These are phyloP conservation scores for Pleurostoma richardsiae DNA, from an alignment of 2,329 filamentous ascomycete species.

Conservation along the genomic window DNA sequence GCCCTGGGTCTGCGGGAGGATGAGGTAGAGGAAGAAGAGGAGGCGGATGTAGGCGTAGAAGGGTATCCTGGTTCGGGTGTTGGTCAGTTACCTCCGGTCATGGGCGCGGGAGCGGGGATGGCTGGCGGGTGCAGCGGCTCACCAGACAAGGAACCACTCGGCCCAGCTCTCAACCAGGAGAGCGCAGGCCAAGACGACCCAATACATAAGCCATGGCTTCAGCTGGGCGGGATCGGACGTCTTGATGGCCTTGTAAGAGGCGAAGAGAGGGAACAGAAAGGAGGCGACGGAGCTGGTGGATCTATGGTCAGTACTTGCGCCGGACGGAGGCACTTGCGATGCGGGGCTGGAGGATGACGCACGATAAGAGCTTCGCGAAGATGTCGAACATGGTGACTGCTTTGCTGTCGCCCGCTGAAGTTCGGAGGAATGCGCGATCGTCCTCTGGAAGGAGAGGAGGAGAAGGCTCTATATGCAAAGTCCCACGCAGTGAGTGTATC, in stretches of 20 bases:
- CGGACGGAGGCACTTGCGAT: constrained; percentile 1
- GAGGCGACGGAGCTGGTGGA: constrained; percentile 69
- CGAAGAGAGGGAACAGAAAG: constrained; percentile 91
- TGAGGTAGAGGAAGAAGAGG: constrained; percentile 84
- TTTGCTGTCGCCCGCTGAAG: no score
- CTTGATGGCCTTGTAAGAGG: constrained; percentile 96
- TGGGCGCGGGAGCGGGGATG: neutral
- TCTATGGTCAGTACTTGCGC: constrained; percentile 7
- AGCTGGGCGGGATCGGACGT: constrained; percentile 84
- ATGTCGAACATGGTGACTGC: constrained; percentile 64
- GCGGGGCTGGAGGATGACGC: constrained; percentile 32
- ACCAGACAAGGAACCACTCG: constrained; percentile 81
- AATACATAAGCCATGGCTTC: constrained; percentile 99
- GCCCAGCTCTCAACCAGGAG: constrained; percentile 83
- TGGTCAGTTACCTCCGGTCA: no score
- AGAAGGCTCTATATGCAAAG: no score
- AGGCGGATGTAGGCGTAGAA: constrained; percentile 93
- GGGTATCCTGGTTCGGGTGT: constrained; percentile 57
- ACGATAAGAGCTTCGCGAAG: constrained; percentile 74
- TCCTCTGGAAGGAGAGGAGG: no score
- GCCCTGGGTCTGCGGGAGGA: constrained; percentile 95
- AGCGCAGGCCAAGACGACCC: constrained; percentile 82
- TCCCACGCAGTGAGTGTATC: no score
- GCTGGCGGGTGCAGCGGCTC: constrained; percentile 12
- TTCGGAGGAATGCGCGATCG: no score